Base-by-base conservation (phyloP, 192 early-diverging fungal genomes). In the Mortierella alpina region DNA sequence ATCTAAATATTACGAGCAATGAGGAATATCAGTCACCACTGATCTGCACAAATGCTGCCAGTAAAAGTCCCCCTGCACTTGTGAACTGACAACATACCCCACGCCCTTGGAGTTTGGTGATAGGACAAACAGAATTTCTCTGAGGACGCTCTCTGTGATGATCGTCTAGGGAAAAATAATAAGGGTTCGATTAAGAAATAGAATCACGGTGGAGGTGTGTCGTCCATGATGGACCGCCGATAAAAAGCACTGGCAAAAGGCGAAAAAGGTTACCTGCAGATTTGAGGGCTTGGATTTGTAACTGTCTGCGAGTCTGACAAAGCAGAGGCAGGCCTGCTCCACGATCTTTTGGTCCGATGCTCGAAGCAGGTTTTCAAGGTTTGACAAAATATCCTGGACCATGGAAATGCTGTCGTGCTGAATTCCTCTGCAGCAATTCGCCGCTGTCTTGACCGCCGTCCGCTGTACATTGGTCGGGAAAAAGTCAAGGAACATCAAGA, bases 401-500 rank as follows among this genome's bases (percentile, higher is more conserved):
- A 89, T 90, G 2, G 78, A 17, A 52, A 94, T 88, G 45, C 82
- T 82, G 18, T 88, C 91, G 8, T 58, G 41, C 7, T 89, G 80
- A 47, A 92, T 83, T 49, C 83, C 71, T 46, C 83, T 75, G 46
- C 89, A 87, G 58, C 92, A 92, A 75, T 93, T 93, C 23, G 88
- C 87, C 5, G 92, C 92, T 4, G 93, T 95, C 7, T 87, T 90
- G 44, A 97, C 84, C 1, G 94, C 93, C 2, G 89, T 92, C 17
- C 94, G 86, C 78, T 98, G 96, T 0, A 94, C 92, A 55, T 92
- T 91, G 4, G 95, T 87, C 23, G 91, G 85, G 73, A 97, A 97
- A 82, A 98, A 98, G 64, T 98, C 97, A 11, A 98, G 75, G 55
- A 92, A 97, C 86, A 90, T 90, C 20, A 98, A 84, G 5, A 87